A percentile compares a stretch with the other conserved stretches of the same genome.
Evolutionary conservation across 23 red algal genomes (phyloP).

Genomic region (Gracilaria gracilis): DNA sequence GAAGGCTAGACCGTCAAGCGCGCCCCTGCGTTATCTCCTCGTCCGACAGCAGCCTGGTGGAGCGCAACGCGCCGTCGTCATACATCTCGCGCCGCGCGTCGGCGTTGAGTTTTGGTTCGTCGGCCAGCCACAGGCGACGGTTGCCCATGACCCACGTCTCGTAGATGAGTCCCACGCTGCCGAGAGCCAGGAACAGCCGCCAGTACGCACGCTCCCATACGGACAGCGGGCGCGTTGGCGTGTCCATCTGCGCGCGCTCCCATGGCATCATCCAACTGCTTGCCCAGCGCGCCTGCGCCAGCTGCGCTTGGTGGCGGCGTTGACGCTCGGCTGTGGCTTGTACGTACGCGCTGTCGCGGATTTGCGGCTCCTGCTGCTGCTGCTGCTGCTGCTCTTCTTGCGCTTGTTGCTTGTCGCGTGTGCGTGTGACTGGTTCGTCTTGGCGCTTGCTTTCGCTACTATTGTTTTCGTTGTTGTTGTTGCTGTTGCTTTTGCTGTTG

Average conservation of each 20-base stretch:
- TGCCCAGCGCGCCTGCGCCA: slow-evolving; percentile 28
- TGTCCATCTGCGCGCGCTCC: slow-evolving; percentile 63
- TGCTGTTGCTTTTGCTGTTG: too few species aligned
- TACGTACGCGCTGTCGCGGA: neutral
- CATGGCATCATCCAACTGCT: slow-evolving; percentile 64
- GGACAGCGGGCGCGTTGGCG: slow-evolving; percentile 17
- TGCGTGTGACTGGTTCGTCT: too few species aligned
- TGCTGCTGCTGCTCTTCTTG: too few species aligned
- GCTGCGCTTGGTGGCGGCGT: neutral
- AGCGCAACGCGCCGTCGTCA: neutral
- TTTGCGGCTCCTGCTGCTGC: neutral
- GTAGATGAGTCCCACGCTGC: slow-evolving; percentile 45
- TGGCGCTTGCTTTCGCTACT: too few species aligned
- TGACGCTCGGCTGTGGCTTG: slow-evolving; percentile 20
- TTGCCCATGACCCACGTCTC: slow-evolving; percentile 63
- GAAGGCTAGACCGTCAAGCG: neutral
- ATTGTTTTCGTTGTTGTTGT: too few species aligned
- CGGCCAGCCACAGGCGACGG: slow-evolving; percentile 14
- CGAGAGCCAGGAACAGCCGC: slow-evolving; percentile 46
- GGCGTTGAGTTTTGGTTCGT: neutral
- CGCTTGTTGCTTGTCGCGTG: too few species aligned
- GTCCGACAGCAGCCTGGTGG: neutral
- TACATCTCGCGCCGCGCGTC: slow-evolving; percentile 1
- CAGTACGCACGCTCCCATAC: slow-evolving; percentile 60
- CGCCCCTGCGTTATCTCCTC: neutral